Evolutionary conservation across 139 green algal genomes (phyloP), one percentile per base, ranked within the genome.

Genomic region (Asterochloris sp.): DNA sequence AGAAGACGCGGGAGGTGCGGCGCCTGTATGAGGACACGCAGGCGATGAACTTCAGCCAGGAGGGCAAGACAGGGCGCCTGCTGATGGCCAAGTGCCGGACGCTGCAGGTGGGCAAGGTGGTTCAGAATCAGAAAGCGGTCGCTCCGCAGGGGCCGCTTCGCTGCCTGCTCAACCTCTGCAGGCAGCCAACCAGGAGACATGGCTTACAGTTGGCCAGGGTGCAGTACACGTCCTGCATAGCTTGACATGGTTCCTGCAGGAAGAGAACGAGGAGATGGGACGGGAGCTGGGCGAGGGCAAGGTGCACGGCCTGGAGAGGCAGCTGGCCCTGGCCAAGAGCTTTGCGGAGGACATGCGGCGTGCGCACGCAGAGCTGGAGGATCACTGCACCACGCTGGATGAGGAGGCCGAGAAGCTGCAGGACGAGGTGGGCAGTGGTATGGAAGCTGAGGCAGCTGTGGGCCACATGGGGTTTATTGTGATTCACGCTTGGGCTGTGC

Each of bases 241-340:
- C 38, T 54, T 54, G 2, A 2, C 2, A 54, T 54, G 38, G 21
- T 17, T 9, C 21, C 12, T 86, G 24, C 80, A 93, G 86, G 91
- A 93, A 26, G 92, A 96, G 82, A 96, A 96, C 79, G 92, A 96
- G 80, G 91, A 96, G 81, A 93, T 96, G 85, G 92, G 91, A 2
- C 84, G 87, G 0, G 91, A 95, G 85, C 69, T 92, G 38, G 83
- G 90, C 24, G 92, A 96, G 83, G 92, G 92, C 26, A 91, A 92
- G 74, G 86, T 93, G 67, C 87, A 90, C 54, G 76, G 84, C 63
- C 83, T 92, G 77, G 89, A 90, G 78, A 80, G 81, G 24, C 84
- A 90, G 81, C 73, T 91, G 64, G 78, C 84, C 15, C 74, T 91
- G 62, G 83, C 87, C 29, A 88, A 87, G 79, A 77, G 77, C 21